These are phyloP conservation scores for Petrea volubilis DNA, from an alignment of 257 asterid genomes.

Conservation along the genomic window DNA sequence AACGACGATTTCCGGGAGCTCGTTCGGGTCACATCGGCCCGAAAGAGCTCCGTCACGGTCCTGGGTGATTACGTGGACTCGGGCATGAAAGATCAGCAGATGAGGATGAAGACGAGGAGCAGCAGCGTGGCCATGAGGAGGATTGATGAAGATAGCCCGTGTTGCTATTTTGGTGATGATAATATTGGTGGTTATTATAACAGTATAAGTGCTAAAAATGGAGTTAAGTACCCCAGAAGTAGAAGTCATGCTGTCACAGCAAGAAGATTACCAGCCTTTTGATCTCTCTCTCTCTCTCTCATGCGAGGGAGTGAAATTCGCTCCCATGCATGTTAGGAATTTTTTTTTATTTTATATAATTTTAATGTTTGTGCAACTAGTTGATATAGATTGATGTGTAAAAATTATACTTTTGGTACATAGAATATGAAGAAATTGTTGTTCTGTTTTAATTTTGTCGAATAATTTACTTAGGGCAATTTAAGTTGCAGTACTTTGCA, in stretches of 20 bases:
- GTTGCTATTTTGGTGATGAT: slow-evolving; percentile 41
- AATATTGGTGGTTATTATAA: background rate
- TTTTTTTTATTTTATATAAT: too few relatives aligned
- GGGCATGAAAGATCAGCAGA: slow-evolving; percentile 30
- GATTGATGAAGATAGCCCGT: slow-evolving; percentile 75
- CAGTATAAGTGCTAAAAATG: slow-evolving; percentile 4
- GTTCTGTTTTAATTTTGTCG: too few relatives aligned
- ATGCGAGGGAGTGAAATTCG: too few relatives aligned
- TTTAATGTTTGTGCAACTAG: too few relatives aligned
- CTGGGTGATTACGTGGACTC: slow-evolving; percentile 27
- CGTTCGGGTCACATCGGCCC: slow-evolving; percentile 54
- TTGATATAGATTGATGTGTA: too few relatives aligned
- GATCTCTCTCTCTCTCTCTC: background rate
- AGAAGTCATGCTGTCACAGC: slow-evolving; percentile 54
- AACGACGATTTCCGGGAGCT: slow-evolving; percentile 62
- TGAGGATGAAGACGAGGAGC: slow-evolving; percentile 42
- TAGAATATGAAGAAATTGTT: too few relatives aligned
- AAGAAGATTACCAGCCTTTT: slow-evolving; percentile 25
- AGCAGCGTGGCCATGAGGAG: slow-evolving; percentile 73
- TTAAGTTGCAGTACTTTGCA: too few relatives aligned
- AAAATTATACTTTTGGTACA: too few relatives aligned
- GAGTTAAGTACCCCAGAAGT: slow-evolving; percentile 51
- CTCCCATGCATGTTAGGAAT: background rate
- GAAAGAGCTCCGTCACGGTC: slow-evolving; percentile 16
- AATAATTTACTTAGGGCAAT: too few relatives aligned